A percentile compares a stretch with the other conserved stretches of the same genome.
Conservation (phyloP, 352 stramenopile genomes). For the Globisporangium lucens region DNA sequence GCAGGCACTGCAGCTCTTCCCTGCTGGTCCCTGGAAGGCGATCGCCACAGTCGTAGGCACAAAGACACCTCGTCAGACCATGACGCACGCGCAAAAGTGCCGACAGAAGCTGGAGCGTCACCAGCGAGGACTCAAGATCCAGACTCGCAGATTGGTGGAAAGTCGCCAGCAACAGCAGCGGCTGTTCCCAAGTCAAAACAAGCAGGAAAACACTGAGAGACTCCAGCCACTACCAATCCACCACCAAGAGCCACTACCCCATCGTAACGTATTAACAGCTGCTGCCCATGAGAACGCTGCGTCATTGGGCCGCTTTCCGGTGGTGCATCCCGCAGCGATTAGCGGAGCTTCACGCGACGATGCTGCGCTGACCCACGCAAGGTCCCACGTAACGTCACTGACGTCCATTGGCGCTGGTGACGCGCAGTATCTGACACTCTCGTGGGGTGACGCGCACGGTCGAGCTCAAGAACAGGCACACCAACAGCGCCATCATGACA, state of each 20-base stretch:
- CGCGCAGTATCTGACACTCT: background rate
- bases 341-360: background rate
- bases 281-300: background rate
- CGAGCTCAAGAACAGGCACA: background rate
- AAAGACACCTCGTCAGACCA: slow-evolving; percentile 37
- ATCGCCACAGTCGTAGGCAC: slow-evolving; percentile 31
- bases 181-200: background rate
- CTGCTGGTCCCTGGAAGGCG: slow-evolving; percentile 34
- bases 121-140: slow-evolving; percentile 29
- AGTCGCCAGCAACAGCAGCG: background rate
- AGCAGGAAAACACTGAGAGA: background rate
- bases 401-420: background rate
- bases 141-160: background rate
- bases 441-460: background rate
- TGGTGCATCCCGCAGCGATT: background rate
- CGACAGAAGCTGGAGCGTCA: slow-evolving; percentile 69
- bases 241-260: background rate
- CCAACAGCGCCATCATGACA: background rate
- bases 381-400: background rate
- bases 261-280: background rate
- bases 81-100: slow-evolving; percentile 81
- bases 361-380: background rate
- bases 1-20: slow-evolving; percentile 25
- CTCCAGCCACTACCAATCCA: background rate
- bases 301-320: background rate